Evolutionary conservation across 768 basidiomycete species (phyloP), one percentile per base, ranked within the genome.

Genomic region (Trametopsis cervina): DNA sequence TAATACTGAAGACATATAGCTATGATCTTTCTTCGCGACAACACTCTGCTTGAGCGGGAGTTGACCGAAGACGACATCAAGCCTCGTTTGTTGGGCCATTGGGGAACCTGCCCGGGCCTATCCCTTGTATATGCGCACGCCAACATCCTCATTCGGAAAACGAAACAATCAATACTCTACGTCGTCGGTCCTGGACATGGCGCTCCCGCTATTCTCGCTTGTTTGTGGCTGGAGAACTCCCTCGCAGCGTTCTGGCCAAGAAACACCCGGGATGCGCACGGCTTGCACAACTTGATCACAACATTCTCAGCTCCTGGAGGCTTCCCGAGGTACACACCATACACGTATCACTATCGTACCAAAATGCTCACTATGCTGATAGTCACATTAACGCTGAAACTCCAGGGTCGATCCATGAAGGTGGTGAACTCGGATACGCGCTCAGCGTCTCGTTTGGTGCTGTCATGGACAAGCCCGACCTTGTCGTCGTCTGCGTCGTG

Each of bases 341-440:
- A 2, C 26, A 15, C 36, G 35, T n/a, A 26, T 26, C 18, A 17
- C 20, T 11, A 25, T 42, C 11, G 21, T 15, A 24, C 24, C 13
- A 12, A 15, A 12, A 23, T 25, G 10, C 4, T n/a, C 18, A 20
- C 4, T 7, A 7, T 11, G 21, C 7, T 3, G 25, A 21, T n/a
- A 83, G 81, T 56, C 81, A 84, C 49, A 78, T 85, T 54, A 87
- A 90, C 50, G 85, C 90, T 0, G 79, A 89, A 63, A 91, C 89
- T 0, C 92, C 91, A 17, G 92, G 92, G 4, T 74, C 79, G 2
- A 94, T 96, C 53, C 92, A 96, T 57, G 92, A 96, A 66, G 92
- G 92, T 46, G 85, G 84, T 23, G 92, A 94, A 63, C 76, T 94
- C 12, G 91, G 92, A 6, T 95, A 94, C 55, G 89, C 89, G 3